Percentiles rank a stretch among this genome's conserved stretches.
phyloP scores from a whole-genome alignment of 495 filamentous ascomycete genomes.

The Annulohypoxylon maeteangense region DNA sequence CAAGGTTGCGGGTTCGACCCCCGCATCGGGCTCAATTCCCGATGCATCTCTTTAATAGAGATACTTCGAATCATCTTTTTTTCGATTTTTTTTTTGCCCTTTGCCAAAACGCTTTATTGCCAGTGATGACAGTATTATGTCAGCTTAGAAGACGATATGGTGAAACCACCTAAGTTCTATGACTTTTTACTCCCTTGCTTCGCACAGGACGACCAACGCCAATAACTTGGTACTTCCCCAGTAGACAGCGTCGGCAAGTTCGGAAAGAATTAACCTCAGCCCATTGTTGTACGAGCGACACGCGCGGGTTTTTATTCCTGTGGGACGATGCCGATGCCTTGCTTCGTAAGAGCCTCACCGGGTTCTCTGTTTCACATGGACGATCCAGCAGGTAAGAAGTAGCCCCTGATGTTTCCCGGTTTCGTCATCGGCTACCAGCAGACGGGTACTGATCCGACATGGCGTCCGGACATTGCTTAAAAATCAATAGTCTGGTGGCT shows the following conservation, averaged over 20 bases:
- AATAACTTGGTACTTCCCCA: background rate
- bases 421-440: conserved; percentile 2
- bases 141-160: background rate
- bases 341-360: conserved; percentile 14
- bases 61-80: conserved; percentile 28
- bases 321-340: conserved; percentile 10
- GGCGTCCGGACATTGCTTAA: background rate
- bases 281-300: conserved; percentile 26
- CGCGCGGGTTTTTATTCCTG: background rate
- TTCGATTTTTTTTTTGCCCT: conserved; percentile 19
- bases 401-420: background rate
- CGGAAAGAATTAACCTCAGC: conserved; percentile 1
- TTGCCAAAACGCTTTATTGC: background rate
- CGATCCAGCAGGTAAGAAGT: conserved; percentile 17
- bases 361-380: conserved; percentile 16
- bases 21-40: conserved; percentile 56
- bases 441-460: background rate
- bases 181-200: background rate
- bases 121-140: background rate
- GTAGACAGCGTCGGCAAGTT: background rate
- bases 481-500: background rate
- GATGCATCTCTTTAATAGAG: conserved; percentile 39
- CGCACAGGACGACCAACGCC: background rate
- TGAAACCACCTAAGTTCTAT: background rate
- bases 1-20: conserved; percentile 69